A percentile compares a stretch with the other conserved stretches of the same genome.
Evolutionary conservation across 192 early-diverging fungal species (phyloP).

Genomic region (Linnemannia hyalina): DNA sequence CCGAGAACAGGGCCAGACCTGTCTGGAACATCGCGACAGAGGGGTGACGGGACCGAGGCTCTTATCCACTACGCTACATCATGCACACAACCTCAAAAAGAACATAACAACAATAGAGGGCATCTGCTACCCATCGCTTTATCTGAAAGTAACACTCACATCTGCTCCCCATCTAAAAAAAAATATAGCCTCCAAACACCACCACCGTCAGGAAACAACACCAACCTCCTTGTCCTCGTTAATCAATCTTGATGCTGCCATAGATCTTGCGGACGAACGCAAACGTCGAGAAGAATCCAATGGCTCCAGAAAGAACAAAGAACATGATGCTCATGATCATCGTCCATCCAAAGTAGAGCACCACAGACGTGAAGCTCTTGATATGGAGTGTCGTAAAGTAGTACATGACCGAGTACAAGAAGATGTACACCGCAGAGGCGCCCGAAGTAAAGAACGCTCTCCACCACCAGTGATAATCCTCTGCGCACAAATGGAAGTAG

Average conservation of each 20-base stretch:
- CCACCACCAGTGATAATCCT: slow-evolving; percentile 92
- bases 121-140: too few relatives aligned
- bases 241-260: slow-evolving; percentile 88
- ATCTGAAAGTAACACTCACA: too few relatives aligned
- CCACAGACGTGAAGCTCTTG: slow-evolving; percentile 80
- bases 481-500: slow-evolving; percentile 91
- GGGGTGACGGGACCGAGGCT: too few relatives aligned
- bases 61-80: too few relatives aligned
- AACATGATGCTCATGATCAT: slow-evolving; percentile 80
- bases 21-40: too few relatives aligned
- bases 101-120: too few relatives aligned
- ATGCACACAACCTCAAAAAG: too few relatives aligned
- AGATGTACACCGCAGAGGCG: slow-evolving; percentile 88
- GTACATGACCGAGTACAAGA: slow-evolving; percentile 90
- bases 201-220: too few relatives aligned
- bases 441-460: slow-evolving; percentile 88
- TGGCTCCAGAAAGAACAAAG: slow-evolving; percentile 82
- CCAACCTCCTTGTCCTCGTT: slow-evolving; percentile 8
- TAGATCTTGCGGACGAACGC: slow-evolving; percentile 87
- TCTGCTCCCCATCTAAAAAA: too few relatives aligned
- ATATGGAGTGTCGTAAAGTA: slow-evolving; percentile 85
- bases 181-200: too few relatives aligned
- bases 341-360: slow-evolving; percentile 94
- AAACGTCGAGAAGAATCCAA: slow-evolving; percentile 85
- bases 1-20: too few relatives aligned